These are phyloP conservation scores for Massarina eburnea DNA, from an alignment of 2,329 filamentous ascomycete species.

Conservation along the genomic window DNA sequence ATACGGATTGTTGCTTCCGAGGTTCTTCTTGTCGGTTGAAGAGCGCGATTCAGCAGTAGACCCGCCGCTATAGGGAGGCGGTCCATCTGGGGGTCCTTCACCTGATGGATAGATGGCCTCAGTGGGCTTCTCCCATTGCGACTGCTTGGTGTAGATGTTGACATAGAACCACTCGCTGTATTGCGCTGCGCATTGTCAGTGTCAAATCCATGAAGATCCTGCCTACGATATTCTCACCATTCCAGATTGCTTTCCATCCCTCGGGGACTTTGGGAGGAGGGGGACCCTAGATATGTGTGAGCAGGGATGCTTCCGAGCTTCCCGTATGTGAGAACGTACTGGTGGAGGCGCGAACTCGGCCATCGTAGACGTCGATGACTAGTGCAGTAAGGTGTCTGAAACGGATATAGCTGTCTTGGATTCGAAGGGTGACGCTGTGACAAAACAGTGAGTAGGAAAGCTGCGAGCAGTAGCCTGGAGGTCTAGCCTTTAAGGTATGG, in stretches of 20 bases:
- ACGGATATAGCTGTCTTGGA: not conserved
- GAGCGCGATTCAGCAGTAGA: constrained; percentile 17
- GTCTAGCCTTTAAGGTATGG: not conserved
- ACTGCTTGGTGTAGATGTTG: constrained; percentile 83
- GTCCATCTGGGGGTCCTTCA: constrained; percentile 54
- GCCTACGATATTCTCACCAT: constrained; percentile 41
- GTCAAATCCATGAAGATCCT: not conserved
- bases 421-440: not conserved
- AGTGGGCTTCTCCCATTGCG: constrained; percentile 86
- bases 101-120: constrained; percentile 62
- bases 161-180: constrained; percentile 96
- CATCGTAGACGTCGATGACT: constrained; percentile 19
- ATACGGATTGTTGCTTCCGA: constrained; percentile 71
- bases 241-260: constrained; percentile 85
- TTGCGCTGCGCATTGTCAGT: constrained; percentile 54
- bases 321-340: constrained; percentile 19
- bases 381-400: not conserved
- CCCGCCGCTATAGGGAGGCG: constrained; percentile 64
- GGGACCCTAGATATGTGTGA: constrained; percentile 43
- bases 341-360: constrained; percentile 40
- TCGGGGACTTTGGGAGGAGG: constrained; percentile 67
- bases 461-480: not conserved
- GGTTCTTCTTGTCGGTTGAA: constrained; percentile 49
- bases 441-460: not conserved
- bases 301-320: constrained; percentile 6